Percentiles rank a stretch among this genome's conserved stretches.
These are phyloP conservation scores for Hericium rajendrae DNA, from an alignment of 768 basidiomycete genomes.

Conservation along the genomic window DNA sequence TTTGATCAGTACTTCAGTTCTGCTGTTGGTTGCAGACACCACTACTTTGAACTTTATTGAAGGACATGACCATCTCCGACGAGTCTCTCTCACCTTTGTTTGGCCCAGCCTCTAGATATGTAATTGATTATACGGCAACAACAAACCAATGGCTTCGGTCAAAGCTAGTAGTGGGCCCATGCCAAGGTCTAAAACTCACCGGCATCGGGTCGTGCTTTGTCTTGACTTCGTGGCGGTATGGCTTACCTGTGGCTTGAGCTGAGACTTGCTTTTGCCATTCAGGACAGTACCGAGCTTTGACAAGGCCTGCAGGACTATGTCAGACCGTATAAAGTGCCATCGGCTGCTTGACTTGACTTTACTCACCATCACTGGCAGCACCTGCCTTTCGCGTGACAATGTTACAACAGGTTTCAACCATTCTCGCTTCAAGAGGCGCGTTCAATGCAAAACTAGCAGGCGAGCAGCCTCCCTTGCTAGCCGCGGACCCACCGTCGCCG, in stretches of 20 bases:
- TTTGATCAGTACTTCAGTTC: neutral
- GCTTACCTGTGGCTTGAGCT: no score
- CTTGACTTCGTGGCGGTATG: no score
- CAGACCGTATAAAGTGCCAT: no score
- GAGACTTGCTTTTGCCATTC: no score
- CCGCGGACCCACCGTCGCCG: neutral
- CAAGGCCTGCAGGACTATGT: neutral
- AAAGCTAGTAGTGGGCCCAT: no score
- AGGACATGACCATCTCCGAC: no score
- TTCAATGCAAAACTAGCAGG: neutral
- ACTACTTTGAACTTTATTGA: neutral
- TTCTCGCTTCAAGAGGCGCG: neutral
- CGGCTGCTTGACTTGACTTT: neutral
- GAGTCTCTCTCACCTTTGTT: no score
- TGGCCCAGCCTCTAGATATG: no score
- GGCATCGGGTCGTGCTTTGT: no score
- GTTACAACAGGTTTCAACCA: neutral
- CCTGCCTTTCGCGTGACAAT: neutral
- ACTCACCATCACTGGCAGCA: neutral
- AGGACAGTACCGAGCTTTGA: neutral
- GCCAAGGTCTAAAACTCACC: no score
- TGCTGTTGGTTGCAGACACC: neutral
- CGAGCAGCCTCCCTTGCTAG: neutral
- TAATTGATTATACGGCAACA: no score
- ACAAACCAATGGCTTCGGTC: no score